Conservation (phyloP, 495 filamentous ascomycete genomes). For the Aspergillus haitiensis region DNA sequence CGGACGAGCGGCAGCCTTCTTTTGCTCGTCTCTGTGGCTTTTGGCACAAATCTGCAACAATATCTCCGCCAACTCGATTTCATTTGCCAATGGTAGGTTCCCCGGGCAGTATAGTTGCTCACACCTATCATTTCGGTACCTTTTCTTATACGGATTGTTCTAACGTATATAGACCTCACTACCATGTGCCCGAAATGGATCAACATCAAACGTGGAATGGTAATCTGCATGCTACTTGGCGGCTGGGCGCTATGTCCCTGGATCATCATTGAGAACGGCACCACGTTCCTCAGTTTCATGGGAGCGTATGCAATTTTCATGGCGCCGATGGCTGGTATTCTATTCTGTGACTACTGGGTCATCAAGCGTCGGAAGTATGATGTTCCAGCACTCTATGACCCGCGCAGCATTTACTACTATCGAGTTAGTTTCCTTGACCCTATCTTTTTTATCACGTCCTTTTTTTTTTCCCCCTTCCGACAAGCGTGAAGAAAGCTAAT, state of each 20-base stretch:
- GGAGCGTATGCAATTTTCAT: slow-evolving; percentile 14
- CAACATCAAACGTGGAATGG: slow-evolving; percentile 15
- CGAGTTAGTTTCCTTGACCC: not conserved
- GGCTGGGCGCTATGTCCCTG: slow-evolving; percentile 17
- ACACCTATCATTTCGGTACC: no score
- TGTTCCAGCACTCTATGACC: slow-evolving; percentile 11
- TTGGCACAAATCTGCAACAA: slow-evolving; percentile 13
- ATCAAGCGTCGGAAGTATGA: slow-evolving; percentile 14
- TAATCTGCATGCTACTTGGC: slow-evolving; percentile 14
- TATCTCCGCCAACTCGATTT: slow-evolving; percentile 15
- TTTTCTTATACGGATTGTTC: not conserved
- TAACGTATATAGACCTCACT: slow-evolving; percentile 1
- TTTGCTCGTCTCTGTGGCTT: slow-evolving; percentile 10
- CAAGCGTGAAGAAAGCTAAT: not conserved
- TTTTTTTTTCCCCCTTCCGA: not conserved
- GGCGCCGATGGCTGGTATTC: slow-evolving; percentile 12
- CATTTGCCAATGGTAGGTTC: slow-evolving; percentile 9
- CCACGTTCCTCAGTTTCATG: slow-evolving; percentile 15
- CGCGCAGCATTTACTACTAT: slow-evolving; percentile 11
- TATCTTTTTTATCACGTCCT: not conserved
- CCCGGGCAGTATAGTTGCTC: no score
- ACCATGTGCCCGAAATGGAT: slow-evolving; percentile 14
- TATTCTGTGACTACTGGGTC: slow-evolving; percentile 16
- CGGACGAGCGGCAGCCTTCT: slow-evolving; percentile 14
- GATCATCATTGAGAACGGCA: slow-evolving; percentile 14